These are phyloP conservation scores for Umbelopsis sp. DNA, from an alignment of 192 early-diverging fungal genomes.

Conservation along the genomic window DNA sequence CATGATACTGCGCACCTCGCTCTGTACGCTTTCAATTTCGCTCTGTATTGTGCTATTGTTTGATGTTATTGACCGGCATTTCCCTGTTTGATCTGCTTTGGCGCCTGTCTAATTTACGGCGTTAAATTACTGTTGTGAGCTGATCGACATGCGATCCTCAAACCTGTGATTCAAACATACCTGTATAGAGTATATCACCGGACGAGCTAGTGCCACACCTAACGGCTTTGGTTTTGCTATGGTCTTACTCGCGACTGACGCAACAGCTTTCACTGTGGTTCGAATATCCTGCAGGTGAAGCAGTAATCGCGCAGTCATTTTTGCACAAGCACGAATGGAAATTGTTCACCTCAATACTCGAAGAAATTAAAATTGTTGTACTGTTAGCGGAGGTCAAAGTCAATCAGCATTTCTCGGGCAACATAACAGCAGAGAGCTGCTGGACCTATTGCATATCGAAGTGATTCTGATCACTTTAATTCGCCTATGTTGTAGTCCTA, in stretches of 20 bases:
- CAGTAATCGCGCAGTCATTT: slow-evolving; percentile 4
- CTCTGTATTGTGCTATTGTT: neutral
- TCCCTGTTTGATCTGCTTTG: neutral
- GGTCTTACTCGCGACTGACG: neutral
- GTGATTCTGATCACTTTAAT: too few relatives aligned
- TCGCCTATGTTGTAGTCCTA: too few relatives aligned
- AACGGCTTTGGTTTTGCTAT: neutral
- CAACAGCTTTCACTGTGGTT: slow-evolving; percentile 9
- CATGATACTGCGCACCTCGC: slow-evolving; percentile 54
- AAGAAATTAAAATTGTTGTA: too few relatives aligned
- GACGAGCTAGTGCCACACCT: neutral
- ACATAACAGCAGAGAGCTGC: too few relatives aligned
- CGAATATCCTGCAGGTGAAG: slow-evolving; percentile 7
- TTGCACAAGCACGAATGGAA: neutral
- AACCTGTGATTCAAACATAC: neutral
- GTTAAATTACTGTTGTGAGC: too few relatives aligned
- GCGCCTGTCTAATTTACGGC: neutral
- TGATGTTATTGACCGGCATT: neutral
- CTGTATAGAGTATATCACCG: neutral
- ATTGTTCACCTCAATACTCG: too few relatives aligned
- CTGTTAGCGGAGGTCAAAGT: neutral
- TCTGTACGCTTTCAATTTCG: slow-evolving; percentile 1
- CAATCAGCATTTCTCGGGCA: neutral
- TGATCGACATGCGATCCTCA: too few relatives aligned
- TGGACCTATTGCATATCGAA: too few relatives aligned